These are phyloP conservation scores for Cyclotella baltica DNA, from an alignment of 108 stramenopile species.

Conservation along the genomic window DNA sequence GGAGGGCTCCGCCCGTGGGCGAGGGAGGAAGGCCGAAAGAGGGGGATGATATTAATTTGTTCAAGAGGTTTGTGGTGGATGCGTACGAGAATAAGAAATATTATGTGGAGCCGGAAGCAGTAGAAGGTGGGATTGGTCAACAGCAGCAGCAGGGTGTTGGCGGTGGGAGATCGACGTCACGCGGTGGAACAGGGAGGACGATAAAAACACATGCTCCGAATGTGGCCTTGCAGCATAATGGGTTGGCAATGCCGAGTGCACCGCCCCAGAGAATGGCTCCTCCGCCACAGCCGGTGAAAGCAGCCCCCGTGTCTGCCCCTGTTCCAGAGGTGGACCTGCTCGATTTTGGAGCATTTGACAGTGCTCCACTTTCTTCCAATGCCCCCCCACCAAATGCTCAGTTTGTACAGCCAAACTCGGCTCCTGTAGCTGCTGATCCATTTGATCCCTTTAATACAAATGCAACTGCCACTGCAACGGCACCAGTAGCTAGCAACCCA, in stretches of 20 bases:
- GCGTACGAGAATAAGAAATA: constrained; percentile 81
- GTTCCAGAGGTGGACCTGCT: constrained; percentile 64
- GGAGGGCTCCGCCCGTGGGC: constrained; percentile 79
- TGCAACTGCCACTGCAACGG: constrained; percentile 1
- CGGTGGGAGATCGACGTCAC: not conserved
- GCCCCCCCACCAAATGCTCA: not conserved
- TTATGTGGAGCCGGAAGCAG: constrained; percentile 54
- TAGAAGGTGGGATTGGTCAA: not conserved
- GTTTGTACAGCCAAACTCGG: constrained; percentile 9
- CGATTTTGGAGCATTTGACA: constrained; percentile 59
- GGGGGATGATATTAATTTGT: constrained; percentile 75
- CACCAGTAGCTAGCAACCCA: constrained; percentile 4
- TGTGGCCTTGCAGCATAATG: not conserved
- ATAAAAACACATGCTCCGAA: constrained; percentile 5
- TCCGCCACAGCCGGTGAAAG: constrained; percentile 16
- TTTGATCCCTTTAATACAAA: constrained; percentile 47
- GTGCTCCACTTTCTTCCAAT: constrained; percentile 20
- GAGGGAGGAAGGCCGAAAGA: constrained; percentile 72
- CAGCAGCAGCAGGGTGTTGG: constrained; percentile 1
- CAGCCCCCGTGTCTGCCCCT: constrained; percentile 6
- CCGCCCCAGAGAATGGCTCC: no score
- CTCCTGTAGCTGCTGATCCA: constrained; percentile 14
- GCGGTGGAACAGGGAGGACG: not conserved
- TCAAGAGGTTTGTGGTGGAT: constrained; percentile 84
- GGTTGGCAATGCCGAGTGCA: no score